Base-by-base conservation (phyloP, 768 basidiomycete species). In the Lenzites betulinus region DNA sequence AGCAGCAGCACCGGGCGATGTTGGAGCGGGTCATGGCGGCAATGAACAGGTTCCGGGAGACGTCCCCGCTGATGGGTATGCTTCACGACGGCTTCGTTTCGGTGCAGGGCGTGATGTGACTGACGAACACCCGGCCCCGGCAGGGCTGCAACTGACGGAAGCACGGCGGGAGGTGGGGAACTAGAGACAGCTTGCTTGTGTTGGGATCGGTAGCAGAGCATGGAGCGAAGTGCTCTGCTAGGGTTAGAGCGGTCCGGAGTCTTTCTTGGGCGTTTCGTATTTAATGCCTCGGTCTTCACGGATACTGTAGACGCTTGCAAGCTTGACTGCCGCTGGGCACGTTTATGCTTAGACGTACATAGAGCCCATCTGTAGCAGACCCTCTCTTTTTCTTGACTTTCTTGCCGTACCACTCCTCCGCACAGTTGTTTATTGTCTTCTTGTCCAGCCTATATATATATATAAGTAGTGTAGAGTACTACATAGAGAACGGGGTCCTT, bases 41-140 rank as follows among this genome's bases (percentile, higher is more conserved):
- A 54, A 64, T 67, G 66, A 64, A 61, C 58, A 51, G 63, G 52
- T 67, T 60, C 52, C 54, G 57, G 51, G 55, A 59, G 28, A 59
- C 63, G 50, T 64, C 56, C n/a, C 58, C 60, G 48, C 61, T 67
- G 51, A 67, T 64, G 63, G 63, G 66, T 67, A 59, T 52, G 66
- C 44, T 63, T 52, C 62, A 58, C 57, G 62, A 63, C 53, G 62
- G 62, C 48, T 63, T 63, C 53, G 57, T 58, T 53, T 52, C 57
- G n/a, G 51, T 63, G 51, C 52, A 54, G 47, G 62, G 39, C 52
- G 56, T 51, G 57, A 54, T 63, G 62, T 62, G 52, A 58, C 62
- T 63, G 62, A 63, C 62, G 50, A 43, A 50, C 48, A 43, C 38
- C 33, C 41, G 23, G 16, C 52, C 52, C 52, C 22, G 47, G 23